phyloP scores from a whole-genome alignment of 768 basidiomycete species.

The Paxillus ammoniavirescens region DNA sequence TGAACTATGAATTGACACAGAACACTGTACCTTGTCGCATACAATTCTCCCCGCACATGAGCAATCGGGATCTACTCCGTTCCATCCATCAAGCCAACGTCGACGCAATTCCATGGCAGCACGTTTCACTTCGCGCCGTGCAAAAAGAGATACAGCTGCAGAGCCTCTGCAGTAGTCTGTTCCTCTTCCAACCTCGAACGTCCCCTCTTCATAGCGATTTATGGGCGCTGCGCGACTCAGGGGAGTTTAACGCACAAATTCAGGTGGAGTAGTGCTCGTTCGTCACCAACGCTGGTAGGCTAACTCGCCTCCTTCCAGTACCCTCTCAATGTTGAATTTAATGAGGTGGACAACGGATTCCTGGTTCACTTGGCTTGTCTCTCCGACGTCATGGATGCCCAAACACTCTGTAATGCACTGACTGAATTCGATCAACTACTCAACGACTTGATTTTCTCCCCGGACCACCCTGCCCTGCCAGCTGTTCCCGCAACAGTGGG shows the following conservation, averaged over 20 bases:
- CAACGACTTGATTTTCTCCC: slow-evolving; percentile 17
- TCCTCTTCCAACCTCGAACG: slow-evolving; percentile 40
- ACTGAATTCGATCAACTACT: slow-evolving; percentile 20
- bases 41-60: slow-evolving; percentile 20
- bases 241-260: slow-evolving; percentile 14
- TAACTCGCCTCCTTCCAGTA: slow-evolving; percentile 32
- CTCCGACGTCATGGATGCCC: slow-evolving; percentile 26
- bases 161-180: slow-evolving; percentile 41
- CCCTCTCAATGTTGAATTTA: slow-evolving; percentile 42
- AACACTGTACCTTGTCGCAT: slow-evolving; percentile 48
- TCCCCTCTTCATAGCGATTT: slow-evolving; percentile 1
- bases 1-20: slow-evolving; percentile 18
- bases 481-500: background rate
- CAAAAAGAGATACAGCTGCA: slow-evolving; percentile 33
- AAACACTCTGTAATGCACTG: slow-evolving; percentile 18
- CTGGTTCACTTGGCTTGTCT: slow-evolving; percentile 36
- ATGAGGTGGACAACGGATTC: slow-evolving; percentile 31
- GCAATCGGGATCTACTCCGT: slow-evolving; percentile 35
- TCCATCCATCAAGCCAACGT: slow-evolving; percentile 39
- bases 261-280: slow-evolving; percentile 28
- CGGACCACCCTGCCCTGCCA: slow-evolving; percentile 11
- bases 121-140: slow-evolving; percentile 43
- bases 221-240: slow-evolving; percentile 22
- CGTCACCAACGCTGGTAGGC: background rate
- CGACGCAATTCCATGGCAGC: slow-evolving; percentile 42